Base-by-base conservation (phyloP, 75 land plant species). In the Sequoiadendron giganteum region DNA sequence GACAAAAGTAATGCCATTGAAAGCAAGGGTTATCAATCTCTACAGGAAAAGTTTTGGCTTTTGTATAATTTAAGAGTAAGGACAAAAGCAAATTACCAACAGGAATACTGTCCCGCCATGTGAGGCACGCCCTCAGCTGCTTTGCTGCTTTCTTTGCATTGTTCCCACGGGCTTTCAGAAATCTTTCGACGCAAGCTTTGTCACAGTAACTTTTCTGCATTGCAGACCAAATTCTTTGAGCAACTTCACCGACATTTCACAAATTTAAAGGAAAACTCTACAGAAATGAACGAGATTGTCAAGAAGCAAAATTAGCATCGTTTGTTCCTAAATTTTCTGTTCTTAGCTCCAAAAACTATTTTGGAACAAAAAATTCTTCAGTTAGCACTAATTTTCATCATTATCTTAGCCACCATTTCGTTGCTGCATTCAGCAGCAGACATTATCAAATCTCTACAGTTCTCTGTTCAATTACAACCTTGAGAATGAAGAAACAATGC, bases 111-210 rank as follows among this genome's bases (percentile, higher is more conserved):
- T 96, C 97, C 86, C 99, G 91, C 98, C 98, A 98, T 47, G 94
- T 88, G 80, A 98, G 93, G 56, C 96, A 95, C 36, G 96, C 88
- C 86, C 94, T 92, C 47, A 98, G 87, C 55, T 94, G 92, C 94
- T 95, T 96, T 15, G 96, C 99, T 38, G 99, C 96, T 87, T 95
- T 96, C 90, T 95, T 95, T 86, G 94, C 96, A 86, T 87, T 93
- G 82, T 93, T 94, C 8, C 96, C 95, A 78, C 91, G 95, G 14
- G 97, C 94, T 73, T 91, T 96, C 90, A 98, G 89, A 86, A 97
- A 95, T 80, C 99, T 87, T 56, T 90, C 93, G 42, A 95, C 88
- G 88, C 96, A 95, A 38, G 93, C 93, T 30, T 92, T 90, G 82
- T 92, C 88, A 65, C 96, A 95, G 89, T 86, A 95, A 84, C 90